phyloP scores from a whole-genome alignment of 225 moss, liverwort and hornwort species.

The Neckera pumila region DNA sequence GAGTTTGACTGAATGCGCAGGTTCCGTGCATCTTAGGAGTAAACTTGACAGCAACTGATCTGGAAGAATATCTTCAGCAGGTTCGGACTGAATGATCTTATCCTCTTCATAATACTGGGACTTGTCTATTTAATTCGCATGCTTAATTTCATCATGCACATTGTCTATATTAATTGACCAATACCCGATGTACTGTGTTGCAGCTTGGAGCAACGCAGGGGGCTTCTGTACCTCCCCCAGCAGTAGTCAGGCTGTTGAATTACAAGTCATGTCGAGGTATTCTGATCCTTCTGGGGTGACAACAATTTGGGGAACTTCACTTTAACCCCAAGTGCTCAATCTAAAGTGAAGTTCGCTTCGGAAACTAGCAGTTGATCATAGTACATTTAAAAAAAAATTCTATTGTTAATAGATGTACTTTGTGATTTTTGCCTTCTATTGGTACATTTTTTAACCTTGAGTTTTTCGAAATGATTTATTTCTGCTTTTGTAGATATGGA shows the following conservation, averaged over 20 bases:
- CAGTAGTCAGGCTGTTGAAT: slow-evolving; percentile 79
- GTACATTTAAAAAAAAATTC: background rate
- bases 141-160: background rate
- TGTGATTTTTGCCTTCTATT: background rate
- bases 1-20: slow-evolving; percentile 20
- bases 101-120: background rate
- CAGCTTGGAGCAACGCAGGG: slow-evolving; percentile 86
- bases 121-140: background rate
- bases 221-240: slow-evolving; percentile 90
- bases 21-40: slow-evolving; percentile 86
- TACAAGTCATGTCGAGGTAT: slow-evolving; percentile 94
- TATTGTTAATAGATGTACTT: background rate
- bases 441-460: background rate
- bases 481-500: background rate
- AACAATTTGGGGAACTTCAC: background rate
- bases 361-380: background rate
- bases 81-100: slow-evolving; percentile 12
- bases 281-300: background rate
- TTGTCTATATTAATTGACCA: background rate
- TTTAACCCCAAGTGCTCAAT: background rate
- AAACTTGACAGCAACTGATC: slow-evolving; percentile 61
- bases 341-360: background rate
- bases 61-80: slow-evolving; percentile 86
- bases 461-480: background rate
- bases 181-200: background rate